Evolutionary conservation across 2,329 filamentous ascomycete genomes (phyloP).

Genomic region (Fusarium irregulare): DNA sequence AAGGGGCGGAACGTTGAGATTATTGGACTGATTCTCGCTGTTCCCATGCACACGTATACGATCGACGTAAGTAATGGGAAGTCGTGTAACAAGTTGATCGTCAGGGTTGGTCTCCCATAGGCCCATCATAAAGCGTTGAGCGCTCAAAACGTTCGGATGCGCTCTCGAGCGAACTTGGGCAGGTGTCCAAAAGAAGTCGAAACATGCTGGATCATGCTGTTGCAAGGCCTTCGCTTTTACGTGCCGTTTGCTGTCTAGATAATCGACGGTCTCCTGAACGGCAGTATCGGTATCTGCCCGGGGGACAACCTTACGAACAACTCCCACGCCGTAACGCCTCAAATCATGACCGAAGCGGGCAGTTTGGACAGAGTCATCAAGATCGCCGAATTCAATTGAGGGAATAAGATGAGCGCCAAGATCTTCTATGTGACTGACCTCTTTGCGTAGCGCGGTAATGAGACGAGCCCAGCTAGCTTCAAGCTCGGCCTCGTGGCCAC

Average conservation of each 20-base stretch:
- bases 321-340: slow-evolving; percentile 71
- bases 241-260: slow-evolving; percentile 53
- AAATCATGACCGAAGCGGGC: slow-evolving; percentile 67
- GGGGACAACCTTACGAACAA: slow-evolving; percentile 73
- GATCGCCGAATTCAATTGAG: slow-evolving; percentile 64
- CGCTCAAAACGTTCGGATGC: slow-evolving; percentile 70
- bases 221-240: slow-evolving; percentile 40
- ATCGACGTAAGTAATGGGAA: slow-evolving; percentile 76
- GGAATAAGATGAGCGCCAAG: slow-evolving; percentile 66
- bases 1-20: slow-evolving; percentile 37
- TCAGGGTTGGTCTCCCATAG: slow-evolving; percentile 70
- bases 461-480: slow-evolving; percentile 67
- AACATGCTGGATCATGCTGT: slow-evolving; percentile 70
- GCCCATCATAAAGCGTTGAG: slow-evolving; percentile 74
- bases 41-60: slow-evolving; percentile 74
- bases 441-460: slow-evolving; percentile 61
- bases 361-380: slow-evolving; percentile 60
- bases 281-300: slow-evolving; percentile 65
- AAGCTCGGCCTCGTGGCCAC: slow-evolving; percentile 65
- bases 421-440: slow-evolving; percentile 64
- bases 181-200: slow-evolving; percentile 80
- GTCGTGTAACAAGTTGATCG: slow-evolving; percentile 68
- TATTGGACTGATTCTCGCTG: slow-evolving; percentile 37
- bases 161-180: slow-evolving; percentile 75
- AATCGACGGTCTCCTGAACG: slow-evolving; percentile 69